Evolutionary conservation across 1,139 yeast species (phyloP).

Genomic region (Candida sojae): DNA sequence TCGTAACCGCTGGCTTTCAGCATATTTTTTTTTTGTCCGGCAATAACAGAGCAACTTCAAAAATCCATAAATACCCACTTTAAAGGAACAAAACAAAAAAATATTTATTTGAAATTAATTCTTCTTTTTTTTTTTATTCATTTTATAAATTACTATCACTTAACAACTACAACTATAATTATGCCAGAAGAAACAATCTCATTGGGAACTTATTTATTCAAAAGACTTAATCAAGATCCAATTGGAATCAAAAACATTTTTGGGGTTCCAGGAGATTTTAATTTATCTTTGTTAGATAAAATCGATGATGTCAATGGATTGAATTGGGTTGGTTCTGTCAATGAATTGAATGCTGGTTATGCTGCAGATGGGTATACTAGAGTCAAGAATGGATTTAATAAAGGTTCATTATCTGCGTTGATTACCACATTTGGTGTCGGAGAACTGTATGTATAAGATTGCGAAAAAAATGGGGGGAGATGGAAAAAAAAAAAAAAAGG

Average conservation of each 20-base stretch:
- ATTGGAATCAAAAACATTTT: conserved; percentile 41
- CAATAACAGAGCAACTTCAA: background rate
- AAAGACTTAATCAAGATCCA: conserved; percentile 36
- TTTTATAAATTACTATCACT: background rate
- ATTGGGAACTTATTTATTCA: conserved; percentile 47
- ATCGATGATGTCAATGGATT: conserved; percentile 38
- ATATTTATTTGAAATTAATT: background rate
- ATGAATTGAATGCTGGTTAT: conserved; percentile 45
- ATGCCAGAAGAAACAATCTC: conserved; percentile 36
- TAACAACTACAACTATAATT: background rate
- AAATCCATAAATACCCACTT: background rate
- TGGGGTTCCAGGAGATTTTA: conserved; percentile 47
- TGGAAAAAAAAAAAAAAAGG: background rate
- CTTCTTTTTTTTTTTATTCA: background rate
- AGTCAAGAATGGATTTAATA: conserved; percentile 20
- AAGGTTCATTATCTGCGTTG: conserved; percentile 31
- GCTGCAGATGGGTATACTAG: conserved; percentile 47
- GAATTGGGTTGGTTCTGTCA: conserved; percentile 47
- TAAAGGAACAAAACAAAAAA: background rate
- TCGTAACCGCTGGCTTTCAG: background rate
- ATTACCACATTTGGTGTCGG: conserved; percentile 48
- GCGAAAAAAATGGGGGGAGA: background rate
- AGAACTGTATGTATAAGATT: background rate
- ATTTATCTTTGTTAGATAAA: conserved; percentile 37
- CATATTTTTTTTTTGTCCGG: background rate